Conservation (phyloP, 2,329 filamentous ascomycete species). For the Cordyceps cateniannulata region DNA sequence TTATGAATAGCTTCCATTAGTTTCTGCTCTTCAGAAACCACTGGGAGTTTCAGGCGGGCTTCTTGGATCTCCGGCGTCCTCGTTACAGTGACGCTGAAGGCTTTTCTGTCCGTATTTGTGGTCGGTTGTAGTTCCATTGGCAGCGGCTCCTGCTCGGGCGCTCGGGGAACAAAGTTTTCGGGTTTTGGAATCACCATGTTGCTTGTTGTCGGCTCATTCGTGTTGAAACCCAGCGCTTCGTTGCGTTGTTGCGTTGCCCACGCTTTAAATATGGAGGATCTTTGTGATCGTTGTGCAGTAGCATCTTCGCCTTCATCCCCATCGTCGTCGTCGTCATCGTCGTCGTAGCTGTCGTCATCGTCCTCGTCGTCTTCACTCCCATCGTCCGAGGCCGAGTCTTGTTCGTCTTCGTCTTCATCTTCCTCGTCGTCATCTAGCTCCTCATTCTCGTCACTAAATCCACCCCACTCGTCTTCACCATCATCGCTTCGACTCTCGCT, state of each 20-base stretch:
- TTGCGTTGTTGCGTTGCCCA: conserved; percentile 89
- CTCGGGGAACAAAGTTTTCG: conserved; percentile 59
- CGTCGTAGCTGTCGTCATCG: conserved; percentile 23
- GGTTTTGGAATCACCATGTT: conserved; percentile 48
- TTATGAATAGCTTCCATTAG: conserved; percentile 98
- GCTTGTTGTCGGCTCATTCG: conserved; percentile 36
- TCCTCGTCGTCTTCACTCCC: conserved; percentile 24
- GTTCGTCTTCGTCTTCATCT: conserved; percentile 21
- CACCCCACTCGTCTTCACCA: conserved; percentile 54
- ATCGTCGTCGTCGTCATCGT: conserved; percentile 27
- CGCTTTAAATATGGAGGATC: conserved; percentile 72
- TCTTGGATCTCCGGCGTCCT: conserved; percentile 70
- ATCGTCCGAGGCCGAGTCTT: conserved; percentile 23
- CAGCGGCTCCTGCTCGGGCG: conserved; percentile 63
- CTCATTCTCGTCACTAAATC: conserved; percentile 49
- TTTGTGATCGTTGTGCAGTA: conserved; percentile 25
- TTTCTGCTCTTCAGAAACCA: conserved; percentile 91
- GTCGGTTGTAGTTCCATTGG: conserved; percentile 60
- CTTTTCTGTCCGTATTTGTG: conserved; percentile 58
- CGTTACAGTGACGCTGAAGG: conserved; percentile 66
- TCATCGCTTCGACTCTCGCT: conserved; percentile 21
- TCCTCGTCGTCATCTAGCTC: conserved; percentile 19
- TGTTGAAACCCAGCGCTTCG: conserved; percentile 64
- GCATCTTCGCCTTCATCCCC: conserved; percentile 25
- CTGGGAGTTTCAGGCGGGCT: conserved; percentile 71